These are phyloP conservation scores for Curvularia eragrostidis DNA, from an alignment of 2,329 filamentous ascomycete genomes.

Conservation along the genomic window DNA sequence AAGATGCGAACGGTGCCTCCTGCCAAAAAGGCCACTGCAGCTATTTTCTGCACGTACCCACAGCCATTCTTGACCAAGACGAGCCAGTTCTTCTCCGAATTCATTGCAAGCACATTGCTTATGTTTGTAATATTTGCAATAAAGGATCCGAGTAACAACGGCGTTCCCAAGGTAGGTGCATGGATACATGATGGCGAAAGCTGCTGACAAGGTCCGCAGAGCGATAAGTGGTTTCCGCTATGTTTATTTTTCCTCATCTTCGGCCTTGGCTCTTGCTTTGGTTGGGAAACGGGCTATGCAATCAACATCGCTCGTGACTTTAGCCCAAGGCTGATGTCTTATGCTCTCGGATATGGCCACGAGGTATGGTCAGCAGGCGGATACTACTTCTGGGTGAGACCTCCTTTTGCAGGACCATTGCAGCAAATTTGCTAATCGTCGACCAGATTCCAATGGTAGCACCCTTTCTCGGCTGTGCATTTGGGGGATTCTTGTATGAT, in stretches of 20 bases:
- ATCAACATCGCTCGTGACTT: conserved; percentile 78
- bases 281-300: conserved; percentile 78
- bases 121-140: conserved; percentile 77
- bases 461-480: conserved; percentile 65
- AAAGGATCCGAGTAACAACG: conserved; percentile 60
- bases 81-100: conserved; percentile 74
- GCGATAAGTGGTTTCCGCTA: conserved; percentile 56
- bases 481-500: conserved; percentile 44
- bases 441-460: conserved; percentile 72
- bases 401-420: background rate
- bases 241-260: conserved; percentile 75
- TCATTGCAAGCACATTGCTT: conserved; percentile 70
- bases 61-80: conserved; percentile 69
- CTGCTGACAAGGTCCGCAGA: conserved; percentile 1
- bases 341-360: conserved; percentile 70
- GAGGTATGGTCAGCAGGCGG: conserved; percentile 71
- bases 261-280: conserved; percentile 74
- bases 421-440: background rate
- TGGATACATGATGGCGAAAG: background rate
- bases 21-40: conserved; percentile 65
- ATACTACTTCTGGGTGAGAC: conserved; percentile 74
- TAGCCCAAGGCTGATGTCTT: conserved; percentile 70
- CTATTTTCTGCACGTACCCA: conserved; percentile 77
- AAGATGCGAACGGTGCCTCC: conserved; percentile 67
- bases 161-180: conserved; percentile 36